Evolutionary conservation across 2,329 filamentous ascomycete genomes (phyloP), one percentile per base, ranked within the genome.

Genomic region (Arthrobotrys conoides): DNA sequence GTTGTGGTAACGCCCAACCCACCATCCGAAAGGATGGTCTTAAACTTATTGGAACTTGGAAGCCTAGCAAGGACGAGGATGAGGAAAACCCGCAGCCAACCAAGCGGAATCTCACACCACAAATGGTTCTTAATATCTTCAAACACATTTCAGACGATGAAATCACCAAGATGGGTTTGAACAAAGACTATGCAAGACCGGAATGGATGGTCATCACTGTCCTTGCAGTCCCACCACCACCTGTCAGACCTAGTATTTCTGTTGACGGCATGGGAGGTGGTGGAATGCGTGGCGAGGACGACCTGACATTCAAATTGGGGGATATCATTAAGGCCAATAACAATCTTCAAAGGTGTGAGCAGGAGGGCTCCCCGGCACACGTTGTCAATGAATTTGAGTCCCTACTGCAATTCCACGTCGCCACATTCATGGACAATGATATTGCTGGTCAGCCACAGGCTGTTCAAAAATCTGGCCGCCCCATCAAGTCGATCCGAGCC

Each of bases 391-490:
- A 99, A 83, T 98, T 97, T 76, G 93, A 97, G 85, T 90, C 91
- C 80, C 87, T 99, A 36, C 87, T 99, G 44, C 96, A 99, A 84
- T 99, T 97, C 83, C 96, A 99, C 83, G 94, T 99, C 77, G 96
- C 96, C 51, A 99, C 96, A 0, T 97, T 97, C 86, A 99, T 99
- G 96, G 96, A 99, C 85, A 99, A 99, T 83, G 95, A 99, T 84
- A 97, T 98, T 85, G 96, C 96, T 80, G 94, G 95, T 63, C 91
- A 96, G 82, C 96, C 96, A 1, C 94, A 96, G 82, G 95, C 96
- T 1, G 88, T 98, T 83, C 96, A 99, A 83, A 99, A 99, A 87
- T 97, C 94, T 71, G 96, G 96, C 59, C 91, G 96, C 83, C 94
- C 96, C 0, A 92, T 99, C 81, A 99, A 99, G 87, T 94, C 96